Conservation (phyloP, 805 yeast genomes). For the Yarrowia sp. region DNA sequence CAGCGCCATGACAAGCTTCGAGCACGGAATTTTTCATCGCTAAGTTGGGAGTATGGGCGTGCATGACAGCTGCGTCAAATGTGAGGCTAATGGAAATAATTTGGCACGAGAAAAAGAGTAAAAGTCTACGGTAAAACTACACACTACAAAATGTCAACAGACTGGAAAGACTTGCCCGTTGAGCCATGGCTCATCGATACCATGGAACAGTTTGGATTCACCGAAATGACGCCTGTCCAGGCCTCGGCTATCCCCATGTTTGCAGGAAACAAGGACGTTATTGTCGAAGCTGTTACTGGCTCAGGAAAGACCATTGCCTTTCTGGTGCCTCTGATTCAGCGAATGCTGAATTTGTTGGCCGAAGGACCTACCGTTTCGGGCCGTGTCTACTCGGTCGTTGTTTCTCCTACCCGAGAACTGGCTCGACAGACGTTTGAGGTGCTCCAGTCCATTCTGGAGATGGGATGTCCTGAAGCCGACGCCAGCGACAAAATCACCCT, state of each 20-base stretch:
- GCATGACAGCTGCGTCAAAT: not conserved
- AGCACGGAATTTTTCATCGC: slow-evolving; percentile 6
- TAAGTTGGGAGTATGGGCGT: not conserved
- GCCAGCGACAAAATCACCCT: slow-evolving; percentile 29
- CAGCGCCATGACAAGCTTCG: slow-evolving; percentile 12
- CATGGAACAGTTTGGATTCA: slow-evolving; percentile 67
- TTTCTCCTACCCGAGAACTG: slow-evolving; percentile 66
- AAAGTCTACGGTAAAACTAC: not conserved
- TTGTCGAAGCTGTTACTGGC: slow-evolving; percentile 96
- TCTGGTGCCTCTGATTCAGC: slow-evolving; percentile 75
- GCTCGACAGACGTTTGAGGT: slow-evolving; percentile 60
- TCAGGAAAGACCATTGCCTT: slow-evolving; percentile 97
- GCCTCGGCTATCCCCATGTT: slow-evolving; percentile 90
- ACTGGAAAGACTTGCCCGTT: slow-evolving; percentile 8
- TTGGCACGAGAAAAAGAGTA: not conserved
- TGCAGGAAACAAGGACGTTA: slow-evolving; percentile 83
- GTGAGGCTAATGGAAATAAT: not conserved
- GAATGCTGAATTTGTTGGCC: slow-evolving; percentile 43
- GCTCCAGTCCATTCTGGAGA: slow-evolving; percentile 54
- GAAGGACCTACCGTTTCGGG: slow-evolving; percentile 44
- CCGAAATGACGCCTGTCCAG: slow-evolving; percentile 92
- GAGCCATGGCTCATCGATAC: slow-evolving; percentile 47
- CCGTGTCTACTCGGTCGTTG: slow-evolving; percentile 63
- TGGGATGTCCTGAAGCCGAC: slow-evolving; percentile 49
- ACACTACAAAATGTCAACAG: not conserved